Base-by-base conservation (phyloP, 139 green algal genomes). In the Diplosphaera chodatii region DNA sequence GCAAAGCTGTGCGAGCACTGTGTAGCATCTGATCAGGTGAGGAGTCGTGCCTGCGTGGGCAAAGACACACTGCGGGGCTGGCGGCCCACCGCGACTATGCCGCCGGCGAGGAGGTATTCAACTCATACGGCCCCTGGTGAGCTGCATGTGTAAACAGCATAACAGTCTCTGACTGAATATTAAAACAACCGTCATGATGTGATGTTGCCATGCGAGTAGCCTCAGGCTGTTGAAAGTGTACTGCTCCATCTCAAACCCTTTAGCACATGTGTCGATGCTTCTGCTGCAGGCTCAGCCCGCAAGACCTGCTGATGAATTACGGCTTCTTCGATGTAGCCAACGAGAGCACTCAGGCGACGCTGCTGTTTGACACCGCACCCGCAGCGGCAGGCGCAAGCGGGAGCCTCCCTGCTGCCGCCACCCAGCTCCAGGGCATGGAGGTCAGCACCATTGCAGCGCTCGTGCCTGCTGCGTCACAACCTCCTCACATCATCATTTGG, bases 301-400 rank as follows among this genome's bases (percentile, higher is more conserved):
- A 27, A 1, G 82, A 90, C 30, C 74, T 87, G 34, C 41, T 88
- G 1, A 63, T 90, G 64, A 83, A 90, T 64, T 85, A 87, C 56
- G 85, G 82, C 20, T 82, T 81, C 67, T 75, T 80, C 34, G 82
- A 80, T 56, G 10, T 66, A 13, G 41, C 4, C 40, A 79, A 78
- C 32, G 30, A 29, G 40, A 82, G 80, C 66, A 75, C 78, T 0
- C 63, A 83, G 55, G 66, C 41, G 28, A 32, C 62, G 3, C 68
- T 84, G 27, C 74, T 77, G 22, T 78, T 73, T 8, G 74, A 68
- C 32, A 31, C 25, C 8, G 32, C 5, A 5, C 10, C 21, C 4
- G 64, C 16, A 13, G 30, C 28, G 2, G 13, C 13, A 18, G 16
- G 64, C 30, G 30, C 10, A 18, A 55, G 31, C 32, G 29, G 64